A percentile compares a stretch with the other conserved stretches of the same genome.
Evolutionary conservation across 495 filamentous ascomycete genomes (phyloP).

Genomic region (Mytilinidion resinicola): DNA sequence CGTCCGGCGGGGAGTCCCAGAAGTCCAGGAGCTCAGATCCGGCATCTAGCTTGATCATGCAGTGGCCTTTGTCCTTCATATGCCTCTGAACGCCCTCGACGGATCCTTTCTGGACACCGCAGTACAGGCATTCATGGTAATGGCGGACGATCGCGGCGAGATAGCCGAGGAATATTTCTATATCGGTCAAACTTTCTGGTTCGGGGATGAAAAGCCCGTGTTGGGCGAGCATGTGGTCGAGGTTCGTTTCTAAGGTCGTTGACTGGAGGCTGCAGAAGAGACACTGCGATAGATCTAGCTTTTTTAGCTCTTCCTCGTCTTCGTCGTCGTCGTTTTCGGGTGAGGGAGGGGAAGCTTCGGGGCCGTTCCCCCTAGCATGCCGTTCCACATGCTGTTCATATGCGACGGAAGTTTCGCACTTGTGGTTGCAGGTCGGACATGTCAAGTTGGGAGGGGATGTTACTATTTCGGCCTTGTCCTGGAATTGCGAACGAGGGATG

Average conservation of each 20-base stretch:
- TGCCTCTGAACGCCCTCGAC: constrained; percentile 21
- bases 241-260: constrained; percentile 13
- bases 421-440: not conserved
- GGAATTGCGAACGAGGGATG: constrained; percentile 13
- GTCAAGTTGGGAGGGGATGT: constrained; percentile 3
- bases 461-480: constrained; percentile 10
- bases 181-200: constrained; percentile 9
- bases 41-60: constrained; percentile 21
- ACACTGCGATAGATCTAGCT: constrained; percentile 13
- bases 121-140: constrained; percentile 30
- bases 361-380: not conserved
- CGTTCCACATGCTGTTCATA: too few species aligned
- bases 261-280: constrained; percentile 26
- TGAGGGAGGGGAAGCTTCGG: not conserved
- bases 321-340: constrained; percentile 4
- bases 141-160: constrained; percentile 12
- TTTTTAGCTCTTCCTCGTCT: constrained; percentile 2
- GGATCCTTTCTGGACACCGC: constrained; percentile 20
- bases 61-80: constrained; percentile 31
- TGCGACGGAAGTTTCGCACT: not conserved
- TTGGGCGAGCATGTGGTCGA: constrained; percentile 22
- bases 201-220: constrained; percentile 25
- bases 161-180: constrained; percentile 23
- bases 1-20: constrained; percentile 11
- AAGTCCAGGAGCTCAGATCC: constrained; percentile 25